Evolutionary conservation across 1,284 basidiomycete species (phyloP).

Genomic region (Marasmius fiardii): DNA sequence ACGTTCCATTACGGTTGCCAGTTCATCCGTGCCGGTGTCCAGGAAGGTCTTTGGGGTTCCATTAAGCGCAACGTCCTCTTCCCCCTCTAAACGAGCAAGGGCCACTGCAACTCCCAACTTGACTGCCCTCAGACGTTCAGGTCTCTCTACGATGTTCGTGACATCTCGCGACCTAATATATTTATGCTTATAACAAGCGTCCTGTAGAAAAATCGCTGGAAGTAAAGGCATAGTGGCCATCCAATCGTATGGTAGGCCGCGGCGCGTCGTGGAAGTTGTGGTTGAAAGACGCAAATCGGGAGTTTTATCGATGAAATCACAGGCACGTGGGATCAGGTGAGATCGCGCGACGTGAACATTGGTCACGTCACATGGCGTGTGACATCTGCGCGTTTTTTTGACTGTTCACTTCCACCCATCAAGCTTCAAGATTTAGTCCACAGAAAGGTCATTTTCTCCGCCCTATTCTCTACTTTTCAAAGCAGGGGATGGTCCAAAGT

Average conservation of each 20-base stretch:
- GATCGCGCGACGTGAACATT: no score
- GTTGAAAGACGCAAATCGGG: background rate
- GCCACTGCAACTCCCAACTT: conserved; percentile 78
- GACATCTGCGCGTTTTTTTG: no score
- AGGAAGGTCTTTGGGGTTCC: conserved; percentile 2
- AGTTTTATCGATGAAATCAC: background rate
- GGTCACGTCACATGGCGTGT: no score
- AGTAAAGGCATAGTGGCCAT: background rate
- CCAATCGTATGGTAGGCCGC: background rate
- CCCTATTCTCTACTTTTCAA: no score
- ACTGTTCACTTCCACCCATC: no score
- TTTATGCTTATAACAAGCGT: conserved; percentile 68
- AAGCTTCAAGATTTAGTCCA: no score
- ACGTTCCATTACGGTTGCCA: conserved; percentile 51
- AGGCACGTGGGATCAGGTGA: background rate
- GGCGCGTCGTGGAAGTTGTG: background rate
- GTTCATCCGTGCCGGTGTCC: conserved; percentile 37
- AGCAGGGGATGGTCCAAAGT: no score
- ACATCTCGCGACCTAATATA: conserved; percentile 76
- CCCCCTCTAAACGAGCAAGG: conserved; percentile 64
- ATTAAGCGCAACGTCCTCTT: conserved; percentile 30
- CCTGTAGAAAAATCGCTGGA: conserved; percentile 49
- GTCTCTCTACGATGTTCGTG: conserved; percentile 81
- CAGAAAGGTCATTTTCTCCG: no score
- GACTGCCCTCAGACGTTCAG: conserved; percentile 83